A percentile compares a stretch with the other conserved stretches of the same genome.
Evolutionary conservation across 176 grass and related monocot species (phyloP).

Genomic region (Carex kokanica): DNA sequence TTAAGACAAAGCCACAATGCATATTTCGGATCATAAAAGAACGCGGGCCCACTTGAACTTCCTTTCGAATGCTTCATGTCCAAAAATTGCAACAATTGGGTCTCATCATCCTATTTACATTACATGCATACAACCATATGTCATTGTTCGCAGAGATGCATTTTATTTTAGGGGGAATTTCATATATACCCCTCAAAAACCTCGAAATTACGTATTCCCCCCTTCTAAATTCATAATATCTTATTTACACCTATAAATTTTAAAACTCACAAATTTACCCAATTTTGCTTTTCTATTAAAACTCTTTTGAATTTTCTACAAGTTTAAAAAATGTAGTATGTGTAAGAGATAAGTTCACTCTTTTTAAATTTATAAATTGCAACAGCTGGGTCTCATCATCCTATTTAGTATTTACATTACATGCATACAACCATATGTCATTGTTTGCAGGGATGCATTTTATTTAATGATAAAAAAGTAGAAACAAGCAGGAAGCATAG

Average conservation of each 20-base stretch:
- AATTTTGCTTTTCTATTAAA: too few species aligned
- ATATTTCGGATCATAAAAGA: slow-evolving; percentile 98
- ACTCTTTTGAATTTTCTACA: too few species aligned
- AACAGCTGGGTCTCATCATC: slow-evolving; percentile 82
- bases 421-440: neutral
- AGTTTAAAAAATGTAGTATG: too few species aligned
- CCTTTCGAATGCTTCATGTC: slow-evolving; percentile 81
- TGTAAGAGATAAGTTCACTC: too few species aligned
- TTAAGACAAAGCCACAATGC: slow-evolving; percentile 93
- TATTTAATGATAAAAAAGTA: neutral
- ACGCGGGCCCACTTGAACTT: slow-evolving; percentile 56
- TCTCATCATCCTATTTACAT: slow-evolving; percentile 67
- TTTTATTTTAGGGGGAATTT: too few species aligned
- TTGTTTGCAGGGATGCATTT: neutral
- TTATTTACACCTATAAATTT: too few species aligned
- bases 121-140: too few species aligned
- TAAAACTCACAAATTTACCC: too few species aligned
- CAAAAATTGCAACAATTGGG: slow-evolving; percentile 76
- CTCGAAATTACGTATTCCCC: too few species aligned
- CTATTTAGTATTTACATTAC: slow-evolving; percentile 22
- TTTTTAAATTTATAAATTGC: slow-evolving; percentile 35
- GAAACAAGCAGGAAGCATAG: slow-evolving; percentile 1
- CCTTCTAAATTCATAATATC: too few species aligned
- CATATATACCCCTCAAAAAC: too few species aligned
- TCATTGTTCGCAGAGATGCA: too few species aligned